Conservation (phyloP, 768 basidiomycete species). For the Leccinum subtestaceum region DNA sequence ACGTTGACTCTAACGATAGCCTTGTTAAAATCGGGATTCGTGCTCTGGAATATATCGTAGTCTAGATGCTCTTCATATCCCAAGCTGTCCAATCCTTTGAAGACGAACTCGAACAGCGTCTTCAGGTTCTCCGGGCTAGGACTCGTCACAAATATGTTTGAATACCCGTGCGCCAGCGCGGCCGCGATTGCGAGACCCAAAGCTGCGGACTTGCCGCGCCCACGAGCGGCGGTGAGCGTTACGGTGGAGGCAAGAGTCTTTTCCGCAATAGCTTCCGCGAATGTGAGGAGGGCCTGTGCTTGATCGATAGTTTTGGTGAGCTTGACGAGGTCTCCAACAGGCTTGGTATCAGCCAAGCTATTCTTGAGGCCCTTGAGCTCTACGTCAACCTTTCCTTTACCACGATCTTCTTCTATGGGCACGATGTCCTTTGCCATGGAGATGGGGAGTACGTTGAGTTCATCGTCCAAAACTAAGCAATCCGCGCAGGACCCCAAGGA, state of each 20-base stretch:
- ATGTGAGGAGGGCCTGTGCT: slow-evolving; percentile 90
- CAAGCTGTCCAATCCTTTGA: slow-evolving; percentile 91
- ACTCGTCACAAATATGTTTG: slow-evolving; percentile 97
- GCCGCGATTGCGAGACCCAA: slow-evolving; percentile 93
- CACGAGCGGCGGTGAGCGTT: slow-evolving; percentile 90
- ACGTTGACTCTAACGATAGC: slow-evolving; percentile 95
- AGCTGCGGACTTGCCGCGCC: slow-evolving; percentile 95
- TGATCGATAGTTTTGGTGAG: slow-evolving; percentile 93
- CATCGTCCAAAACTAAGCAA: slow-evolving; percentile 94
- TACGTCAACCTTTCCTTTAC: slow-evolving; percentile 49
- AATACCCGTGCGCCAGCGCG: slow-evolving; percentile 90
- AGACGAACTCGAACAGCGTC: slow-evolving; percentile 96
- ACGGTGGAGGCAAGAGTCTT: slow-evolving; percentile 94
- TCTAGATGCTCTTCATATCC: slow-evolving; percentile 98
- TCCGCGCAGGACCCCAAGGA: slow-evolving; percentile 92
- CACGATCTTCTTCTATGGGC: slow-evolving; percentile 52
- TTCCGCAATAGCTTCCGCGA: slow-evolving; percentile 89
- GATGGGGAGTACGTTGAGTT: slow-evolving; percentile 95
- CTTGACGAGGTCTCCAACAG: slow-evolving; percentile 84
- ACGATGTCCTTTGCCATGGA: slow-evolving; percentile 92
- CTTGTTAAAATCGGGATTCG: slow-evolving; percentile 92
- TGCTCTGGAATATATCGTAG: slow-evolving; percentile 93
- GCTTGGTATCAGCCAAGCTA: slow-evolving; percentile 76
- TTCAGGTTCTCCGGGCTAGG: slow-evolving; percentile 97
- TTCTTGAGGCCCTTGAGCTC: slow-evolving; percentile 80